A percentile compares a stretch with the other conserved stretches of the same genome.
Conservation (phyloP, 1,284 basidiomycete species). For the Microbotryum scabiosae region DNA sequence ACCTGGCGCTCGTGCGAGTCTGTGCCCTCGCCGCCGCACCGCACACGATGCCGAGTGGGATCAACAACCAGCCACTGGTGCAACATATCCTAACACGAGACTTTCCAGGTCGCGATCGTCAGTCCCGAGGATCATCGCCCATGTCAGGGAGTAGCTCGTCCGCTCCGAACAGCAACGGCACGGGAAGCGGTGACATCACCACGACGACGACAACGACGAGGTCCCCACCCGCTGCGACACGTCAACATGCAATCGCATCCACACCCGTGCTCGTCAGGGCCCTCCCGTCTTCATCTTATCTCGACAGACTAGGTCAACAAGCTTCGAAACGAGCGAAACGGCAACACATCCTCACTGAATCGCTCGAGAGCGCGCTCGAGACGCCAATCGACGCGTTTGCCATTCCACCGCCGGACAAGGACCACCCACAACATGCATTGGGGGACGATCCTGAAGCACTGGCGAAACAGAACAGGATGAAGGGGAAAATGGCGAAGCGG, state of each 20-base stretch:
- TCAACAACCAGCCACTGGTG: not conserved
- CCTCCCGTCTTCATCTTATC: not conserved
- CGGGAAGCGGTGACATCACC: too few relatives aligned
- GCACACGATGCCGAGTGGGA: too few relatives aligned
- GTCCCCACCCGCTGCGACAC: not conserved
- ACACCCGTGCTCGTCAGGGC: not conserved
- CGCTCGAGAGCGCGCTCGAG: slow-evolving; percentile 6
- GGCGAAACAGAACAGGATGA: not conserved
- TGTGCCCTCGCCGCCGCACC: too few relatives aligned
- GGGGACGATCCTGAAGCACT: not conserved
- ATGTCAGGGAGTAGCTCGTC: too few relatives aligned
- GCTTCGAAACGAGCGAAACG: not conserved
- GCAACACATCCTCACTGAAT: not conserved
- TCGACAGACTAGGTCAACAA: not conserved
- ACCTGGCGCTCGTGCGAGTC: too few relatives aligned
- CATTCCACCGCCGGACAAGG: not conserved
- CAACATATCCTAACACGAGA: not conserved
- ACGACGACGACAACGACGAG: not conserved
- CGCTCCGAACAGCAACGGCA: too few relatives aligned
- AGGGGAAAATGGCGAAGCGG: not conserved
- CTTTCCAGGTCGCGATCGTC: not conserved
- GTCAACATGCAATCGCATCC: not conserved
- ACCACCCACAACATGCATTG: not conserved
- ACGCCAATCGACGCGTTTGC: slow-evolving; percentile 4
- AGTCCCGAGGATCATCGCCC: too few relatives aligned